Conservation (phyloP, 371 early-diverging fungal species). For the Actinomortierella ambigua region DNA sequence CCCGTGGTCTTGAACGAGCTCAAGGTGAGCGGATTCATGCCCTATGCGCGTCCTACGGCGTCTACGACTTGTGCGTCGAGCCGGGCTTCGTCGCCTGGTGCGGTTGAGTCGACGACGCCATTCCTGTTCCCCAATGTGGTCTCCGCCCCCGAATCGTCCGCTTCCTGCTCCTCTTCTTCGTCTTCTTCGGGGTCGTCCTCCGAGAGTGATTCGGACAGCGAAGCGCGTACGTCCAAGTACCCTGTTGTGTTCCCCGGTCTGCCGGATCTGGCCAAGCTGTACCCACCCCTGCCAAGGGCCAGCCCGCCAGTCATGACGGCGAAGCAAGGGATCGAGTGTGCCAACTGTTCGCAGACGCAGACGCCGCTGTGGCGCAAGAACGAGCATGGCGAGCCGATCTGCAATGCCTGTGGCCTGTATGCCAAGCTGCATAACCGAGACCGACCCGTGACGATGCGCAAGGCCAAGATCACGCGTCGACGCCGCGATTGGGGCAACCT, state of each 20-base stretch:
- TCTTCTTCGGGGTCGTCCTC: constrained; percentile 25
- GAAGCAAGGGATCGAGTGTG: constrained; percentile 57
- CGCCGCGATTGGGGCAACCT: constrained; percentile 56
- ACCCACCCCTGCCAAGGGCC: constrained; percentile 30
- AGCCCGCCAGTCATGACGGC: constrained; percentile 41
- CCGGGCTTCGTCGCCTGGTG: constrained; percentile 16
- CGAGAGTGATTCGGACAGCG: constrained; percentile 36
- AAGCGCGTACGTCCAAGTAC: background rate
- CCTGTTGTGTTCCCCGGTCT: constrained; percentile 13
- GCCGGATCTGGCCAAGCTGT: constrained; percentile 43
- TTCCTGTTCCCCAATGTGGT: background rate
- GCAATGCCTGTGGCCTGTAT: constrained; percentile 90
- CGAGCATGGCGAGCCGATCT: constrained; percentile 74
- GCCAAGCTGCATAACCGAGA: constrained; percentile 74
- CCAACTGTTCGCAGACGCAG: constrained; percentile 80
- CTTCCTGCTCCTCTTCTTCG: constrained; percentile 13
- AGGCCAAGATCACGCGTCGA: constrained; percentile 64
- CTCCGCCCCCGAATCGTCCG: constrained; percentile 14
- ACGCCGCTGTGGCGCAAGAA: constrained; percentile 90
- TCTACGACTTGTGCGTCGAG: constrained; percentile 1
- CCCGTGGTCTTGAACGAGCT: constrained; percentile 25
- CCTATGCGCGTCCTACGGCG: constrained; percentile 26
- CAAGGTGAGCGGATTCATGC: constrained; percentile 15
- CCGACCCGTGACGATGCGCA: constrained; percentile 65
- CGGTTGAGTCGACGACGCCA: background rate